A percentile compares a stretch with the other conserved stretches of the same genome.
These are phyloP conservation scores for Cladosporium colombiae DNA, from an alignment of 2,329 filamentous ascomycete genomes.

Conservation along the genomic window DNA sequence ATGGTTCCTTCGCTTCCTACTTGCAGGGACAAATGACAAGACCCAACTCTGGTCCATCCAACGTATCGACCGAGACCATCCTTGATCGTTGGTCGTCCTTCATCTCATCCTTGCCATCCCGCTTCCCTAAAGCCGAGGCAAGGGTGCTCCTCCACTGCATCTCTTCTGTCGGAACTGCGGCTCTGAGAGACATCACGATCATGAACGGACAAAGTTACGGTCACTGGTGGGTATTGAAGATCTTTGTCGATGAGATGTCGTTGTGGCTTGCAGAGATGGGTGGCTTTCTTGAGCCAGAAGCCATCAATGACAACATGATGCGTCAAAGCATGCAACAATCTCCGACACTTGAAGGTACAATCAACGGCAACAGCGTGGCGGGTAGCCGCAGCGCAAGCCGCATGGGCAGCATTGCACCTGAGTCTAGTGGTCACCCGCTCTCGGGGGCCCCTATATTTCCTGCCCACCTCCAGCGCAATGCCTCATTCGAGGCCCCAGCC, in stretches of 20 bases:
- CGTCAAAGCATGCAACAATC: conserved; percentile 21
- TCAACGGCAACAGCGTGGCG: conserved; percentile 27
- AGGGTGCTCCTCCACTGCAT: conserved; percentile 75
- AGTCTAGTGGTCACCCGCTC: conserved; percentile 24
- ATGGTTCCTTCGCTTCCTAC: conserved; percentile 44
- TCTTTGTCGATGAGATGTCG: conserved; percentile 93
- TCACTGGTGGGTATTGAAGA: conserved; percentile 95
- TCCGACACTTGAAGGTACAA: conserved; percentile 23
- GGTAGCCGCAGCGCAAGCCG: conserved; percentile 35
- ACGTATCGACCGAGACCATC: conserved; percentile 59
- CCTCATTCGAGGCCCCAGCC: conserved; percentile 5
- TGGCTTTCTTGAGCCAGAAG: conserved; percentile 68
- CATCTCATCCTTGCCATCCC: conserved; percentile 65
- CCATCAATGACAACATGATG: conserved; percentile 6
- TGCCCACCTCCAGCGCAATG: conserved; percentile 12
- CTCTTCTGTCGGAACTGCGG: conserved; percentile 72
- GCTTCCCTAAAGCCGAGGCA: conserved; percentile 73
- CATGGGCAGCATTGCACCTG: conserved; percentile 36
- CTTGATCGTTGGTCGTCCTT: conserved; percentile 79
- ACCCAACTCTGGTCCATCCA: conserved; percentile 29
- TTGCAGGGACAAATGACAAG: conserved; percentile 35
- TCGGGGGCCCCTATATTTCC: conserved; percentile 23
- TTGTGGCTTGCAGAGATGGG: conserved; percentile 86
- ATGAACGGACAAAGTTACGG: conserved; percentile 77
- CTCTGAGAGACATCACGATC: conserved; percentile 79